Percentiles rank a stretch among this genome's conserved stretches.
These are phyloP conservation scores for Cyberlindnera amylophila DNA, from an alignment of 805 yeast genomes.

Conservation along the genomic window DNA sequence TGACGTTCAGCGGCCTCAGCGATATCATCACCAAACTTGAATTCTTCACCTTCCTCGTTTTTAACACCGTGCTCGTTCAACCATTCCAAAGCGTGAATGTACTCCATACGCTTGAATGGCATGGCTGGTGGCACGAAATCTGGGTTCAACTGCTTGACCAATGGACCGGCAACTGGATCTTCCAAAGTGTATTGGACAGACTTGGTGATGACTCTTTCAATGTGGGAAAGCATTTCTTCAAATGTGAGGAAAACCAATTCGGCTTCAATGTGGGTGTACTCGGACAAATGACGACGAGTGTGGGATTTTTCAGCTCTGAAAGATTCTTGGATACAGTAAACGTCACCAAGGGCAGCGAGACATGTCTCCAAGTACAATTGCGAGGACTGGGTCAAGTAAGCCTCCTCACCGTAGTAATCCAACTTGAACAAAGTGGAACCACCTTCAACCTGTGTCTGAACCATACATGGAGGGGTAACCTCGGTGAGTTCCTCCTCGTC, in stretches of 20 bases:
- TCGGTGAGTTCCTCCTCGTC: slow-evolving; percentile 73
- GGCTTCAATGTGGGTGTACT: slow-evolving; percentile 95
- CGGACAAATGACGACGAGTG: slow-evolving; percentile 96
- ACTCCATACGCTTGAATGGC: slow-evolving; percentile 91
- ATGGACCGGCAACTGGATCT: slow-evolving; percentile 90
- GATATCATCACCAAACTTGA: slow-evolving; percentile 97
- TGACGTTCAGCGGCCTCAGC: slow-evolving; percentile 99
- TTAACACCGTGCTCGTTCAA: slow-evolving; percentile 90
- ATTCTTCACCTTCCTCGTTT: slow-evolving; percentile 90
- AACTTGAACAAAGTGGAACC: slow-evolving; percentile 93
- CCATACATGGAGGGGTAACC: slow-evolving; percentile 99
- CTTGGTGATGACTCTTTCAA: slow-evolving; percentile 72
- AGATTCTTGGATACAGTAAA: slow-evolving; percentile 94
- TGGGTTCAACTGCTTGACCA: slow-evolving; percentile 90
- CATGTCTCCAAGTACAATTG: slow-evolving; percentile 96
- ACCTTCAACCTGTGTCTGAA: slow-evolving; percentile 99
- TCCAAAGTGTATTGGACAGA: slow-evolving; percentile 72
- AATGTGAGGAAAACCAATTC: slow-evolving; percentile 86
- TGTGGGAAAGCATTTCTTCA: slow-evolving; percentile 80
- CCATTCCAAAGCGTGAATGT: slow-evolving; percentile 91
- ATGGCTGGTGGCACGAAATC: slow-evolving; percentile 72
- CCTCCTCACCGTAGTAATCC: slow-evolving; percentile 96
- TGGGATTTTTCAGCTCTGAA: slow-evolving; percentile 99
- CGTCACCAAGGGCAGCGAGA: slow-evolving; percentile 95
- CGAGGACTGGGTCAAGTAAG: slow-evolving; percentile 93